These are phyloP conservation scores for Ammopiptanthus mongolicus DNA, from an alignment of 306 rosid genomes.

Conservation along the genomic window DNA sequence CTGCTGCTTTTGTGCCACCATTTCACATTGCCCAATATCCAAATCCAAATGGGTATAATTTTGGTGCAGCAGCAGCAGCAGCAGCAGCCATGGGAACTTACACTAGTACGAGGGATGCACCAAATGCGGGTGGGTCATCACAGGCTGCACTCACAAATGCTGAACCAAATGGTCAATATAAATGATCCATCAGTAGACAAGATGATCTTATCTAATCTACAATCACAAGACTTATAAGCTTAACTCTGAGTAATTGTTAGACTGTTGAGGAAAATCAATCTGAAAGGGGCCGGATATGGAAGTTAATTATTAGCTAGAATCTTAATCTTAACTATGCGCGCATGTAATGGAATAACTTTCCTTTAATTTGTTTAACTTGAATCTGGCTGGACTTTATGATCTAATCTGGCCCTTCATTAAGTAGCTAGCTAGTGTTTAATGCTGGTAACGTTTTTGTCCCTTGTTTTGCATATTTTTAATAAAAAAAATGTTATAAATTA, in stretches of 20 bases:
- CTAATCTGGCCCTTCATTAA: background rate
- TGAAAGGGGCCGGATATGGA: background rate
- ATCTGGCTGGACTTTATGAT: background rate
- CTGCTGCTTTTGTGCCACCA: conserved; percentile 32
- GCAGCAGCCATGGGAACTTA: conserved; percentile 23
- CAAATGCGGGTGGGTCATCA: conserved; percentile 16
- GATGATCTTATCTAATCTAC: background rate
- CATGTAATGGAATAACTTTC: background rate
- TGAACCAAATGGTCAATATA: conserved; percentile 31
- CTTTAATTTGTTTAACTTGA: background rate
- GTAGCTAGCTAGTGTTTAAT: background rate
- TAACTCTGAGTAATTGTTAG: background rate
- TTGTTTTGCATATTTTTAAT: too few relatives aligned
- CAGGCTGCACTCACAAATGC: conserved; percentile 10
- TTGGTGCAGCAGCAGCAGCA: conserved; percentile 17
- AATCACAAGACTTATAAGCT: background rate
- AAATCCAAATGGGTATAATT: conserved; percentile 39
- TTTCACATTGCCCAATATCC: conserved; percentile 26
- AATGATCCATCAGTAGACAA: background rate
- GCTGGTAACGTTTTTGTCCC: background rate
- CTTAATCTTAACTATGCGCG: conserved; percentile 5
- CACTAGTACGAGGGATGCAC: conserved; percentile 26
- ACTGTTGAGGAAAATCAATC: background rate
- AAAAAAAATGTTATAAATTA: too few relatives aligned
- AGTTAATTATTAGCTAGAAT: background rate